These are phyloP conservation scores for Mortierella sp. DNA, from an alignment of 371 early-diverging fungal species.

Conservation along the genomic window DNA sequence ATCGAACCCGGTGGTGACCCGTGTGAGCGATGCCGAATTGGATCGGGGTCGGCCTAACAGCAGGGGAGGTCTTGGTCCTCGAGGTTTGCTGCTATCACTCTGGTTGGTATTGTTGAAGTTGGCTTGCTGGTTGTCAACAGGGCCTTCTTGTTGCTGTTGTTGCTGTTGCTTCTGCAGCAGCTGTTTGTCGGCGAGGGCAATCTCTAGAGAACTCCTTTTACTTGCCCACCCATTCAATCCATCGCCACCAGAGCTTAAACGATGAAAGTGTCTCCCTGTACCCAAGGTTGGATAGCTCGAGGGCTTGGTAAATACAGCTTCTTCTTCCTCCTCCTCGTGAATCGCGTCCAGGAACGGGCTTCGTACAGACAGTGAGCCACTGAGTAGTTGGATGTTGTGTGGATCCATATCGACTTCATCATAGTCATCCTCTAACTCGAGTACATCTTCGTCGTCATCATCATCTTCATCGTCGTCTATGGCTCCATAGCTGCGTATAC, in stretches of 20 bases:
- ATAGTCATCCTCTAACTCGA: conserved; percentile 36
- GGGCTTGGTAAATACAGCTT: conserved; percentile 39
- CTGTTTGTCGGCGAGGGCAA: conserved; percentile 25
- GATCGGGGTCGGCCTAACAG: conserved; percentile 42
- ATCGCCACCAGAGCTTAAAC: conserved; percentile 25
- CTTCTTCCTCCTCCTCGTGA: conserved; percentile 51
- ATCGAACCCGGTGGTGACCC: conserved; percentile 38
- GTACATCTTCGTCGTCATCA: conserved; percentile 13
- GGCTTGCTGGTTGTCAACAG: conserved; percentile 16
- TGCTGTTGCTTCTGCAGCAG: conserved; percentile 9
- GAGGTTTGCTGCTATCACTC: conserved; percentile 39
- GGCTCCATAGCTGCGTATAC: not conserved
- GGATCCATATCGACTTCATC: conserved; percentile 46
- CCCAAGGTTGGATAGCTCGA: conserved; percentile 47
- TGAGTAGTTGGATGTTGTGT: conserved; percentile 45
- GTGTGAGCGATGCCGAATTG: conserved; percentile 22
- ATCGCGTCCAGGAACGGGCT: conserved; percentile 50
- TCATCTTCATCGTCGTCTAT: conserved; percentile 10
- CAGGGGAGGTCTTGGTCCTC: conserved; percentile 49
- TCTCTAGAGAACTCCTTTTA: conserved; percentile 11
- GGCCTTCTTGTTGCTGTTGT: conserved; percentile 7
- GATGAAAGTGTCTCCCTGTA: conserved; percentile 25
- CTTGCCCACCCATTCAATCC: conserved; percentile 14
- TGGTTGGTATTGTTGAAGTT: conserved; percentile 34
- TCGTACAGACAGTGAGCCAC: conserved; percentile 51